These are phyloP conservation scores for Fusarium sp. DNA, from an alignment of 2,329 filamentous ascomycete species.

Conservation along the genomic window DNA sequence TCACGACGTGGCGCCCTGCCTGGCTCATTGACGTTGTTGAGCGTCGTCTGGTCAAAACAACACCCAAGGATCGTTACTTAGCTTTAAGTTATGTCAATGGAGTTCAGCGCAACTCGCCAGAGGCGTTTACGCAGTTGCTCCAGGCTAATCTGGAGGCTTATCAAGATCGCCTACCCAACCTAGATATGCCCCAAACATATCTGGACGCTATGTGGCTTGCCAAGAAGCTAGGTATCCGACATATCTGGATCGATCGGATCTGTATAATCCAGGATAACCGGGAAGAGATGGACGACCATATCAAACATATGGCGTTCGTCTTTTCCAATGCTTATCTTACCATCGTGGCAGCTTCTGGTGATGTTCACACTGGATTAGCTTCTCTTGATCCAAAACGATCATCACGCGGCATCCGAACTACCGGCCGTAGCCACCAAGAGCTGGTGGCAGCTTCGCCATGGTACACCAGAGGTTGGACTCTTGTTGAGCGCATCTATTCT, in stretches of 20 bases:
- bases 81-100: constrained; percentile 65
- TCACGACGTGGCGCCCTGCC: constrained; percentile 57
- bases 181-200: constrained; percentile 59
- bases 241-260: constrained; percentile 64
- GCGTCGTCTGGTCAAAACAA: constrained; percentile 57
- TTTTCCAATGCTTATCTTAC: constrained; percentile 63
- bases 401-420: constrained; percentile 46
- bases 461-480: constrained; percentile 61
- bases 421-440: constrained; percentile 55
- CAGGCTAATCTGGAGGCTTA: constrained; percentile 57
- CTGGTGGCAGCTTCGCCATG: constrained; percentile 58
- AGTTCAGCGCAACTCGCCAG: constrained; percentile 48
- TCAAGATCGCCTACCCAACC: constrained; percentile 56
- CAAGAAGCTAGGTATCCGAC: constrained; percentile 60
- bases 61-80: constrained; percentile 59
- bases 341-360: constrained; percentile 61
- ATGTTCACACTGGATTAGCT: constrained; percentile 57
- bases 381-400: constrained; percentile 56
- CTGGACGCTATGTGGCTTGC: constrained; percentile 63
- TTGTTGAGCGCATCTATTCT: constrained; percentile 62
- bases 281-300: constrained; percentile 57
- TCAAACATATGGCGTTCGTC: constrained; percentile 62
- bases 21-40: constrained; percentile 61
- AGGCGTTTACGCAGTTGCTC: constrained; percentile 53
- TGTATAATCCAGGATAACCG: constrained; percentile 63